These are phyloP conservation scores for Tetrapisispora taiwanensis DNA, from an alignment of 805 yeast genomes.

Conservation along the genomic window DNA sequence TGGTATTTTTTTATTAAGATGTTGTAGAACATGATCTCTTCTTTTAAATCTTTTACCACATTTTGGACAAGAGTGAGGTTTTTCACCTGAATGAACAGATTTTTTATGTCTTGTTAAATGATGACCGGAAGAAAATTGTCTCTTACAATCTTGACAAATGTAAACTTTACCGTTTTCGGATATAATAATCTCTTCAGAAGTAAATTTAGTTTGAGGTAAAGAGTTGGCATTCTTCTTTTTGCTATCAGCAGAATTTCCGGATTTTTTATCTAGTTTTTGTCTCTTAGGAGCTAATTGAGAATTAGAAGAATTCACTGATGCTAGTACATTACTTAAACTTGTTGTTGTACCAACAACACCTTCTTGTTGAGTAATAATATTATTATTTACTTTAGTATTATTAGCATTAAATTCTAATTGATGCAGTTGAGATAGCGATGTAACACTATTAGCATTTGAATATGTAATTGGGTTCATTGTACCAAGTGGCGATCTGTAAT, in stretches of 20 bases:
- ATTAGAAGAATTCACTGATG: constrained; percentile 2
- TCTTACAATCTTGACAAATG: constrained; percentile 28
- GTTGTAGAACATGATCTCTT: constrained; percentile 31
- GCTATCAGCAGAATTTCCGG: neutral
- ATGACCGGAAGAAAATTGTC: constrained; percentile 31
- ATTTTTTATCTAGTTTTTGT: constrained; percentile 10
- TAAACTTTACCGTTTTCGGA: constrained; percentile 29
- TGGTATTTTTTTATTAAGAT: constrained; percentile 30
- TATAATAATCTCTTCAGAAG: constrained; percentile 24
- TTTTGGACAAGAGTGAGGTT: constrained; percentile 30
- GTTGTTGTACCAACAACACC: neutral
- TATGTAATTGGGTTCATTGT: constrained; percentile 15
- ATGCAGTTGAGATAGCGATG: constrained; percentile 6
- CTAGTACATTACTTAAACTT: neutral
- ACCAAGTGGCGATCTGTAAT: constrained; percentile 19
- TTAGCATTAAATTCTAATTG: constrained; percentile 2
- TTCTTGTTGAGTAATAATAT: neutral
- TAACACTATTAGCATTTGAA: constrained; percentile 4
- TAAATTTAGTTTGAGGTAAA: constrained; percentile 20
- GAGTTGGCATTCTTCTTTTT: constrained; percentile 4
- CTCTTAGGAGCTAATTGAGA: constrained; percentile 8
- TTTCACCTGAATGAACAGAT: constrained; percentile 32
- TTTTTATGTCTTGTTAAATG: constrained; percentile 31
- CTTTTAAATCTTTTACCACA: constrained; percentile 31
- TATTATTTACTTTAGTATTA: neutral